phyloP scores from a whole-genome alignment of 1,139 yeast genomes.

The Entelexis sorbosivorans region DNA sequence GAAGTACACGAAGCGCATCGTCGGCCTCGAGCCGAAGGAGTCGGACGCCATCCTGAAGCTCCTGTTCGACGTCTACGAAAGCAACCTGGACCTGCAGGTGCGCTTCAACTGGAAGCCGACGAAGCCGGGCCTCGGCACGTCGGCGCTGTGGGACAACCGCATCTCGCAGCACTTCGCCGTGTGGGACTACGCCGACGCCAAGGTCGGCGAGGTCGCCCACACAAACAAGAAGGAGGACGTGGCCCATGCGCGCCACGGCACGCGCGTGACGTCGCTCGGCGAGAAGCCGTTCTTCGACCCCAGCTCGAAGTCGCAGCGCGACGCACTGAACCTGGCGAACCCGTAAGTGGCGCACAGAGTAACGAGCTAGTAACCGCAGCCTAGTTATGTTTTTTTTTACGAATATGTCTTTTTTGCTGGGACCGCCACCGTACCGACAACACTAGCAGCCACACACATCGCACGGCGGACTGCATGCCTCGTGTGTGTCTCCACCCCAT shows the following conservation, averaged over 20 bases:
- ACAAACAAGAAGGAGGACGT: conserved; percentile 37
- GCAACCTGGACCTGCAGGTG: conserved; percentile 33
- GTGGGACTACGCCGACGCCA: conserved; percentile 36
- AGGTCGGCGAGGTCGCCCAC: conserved; percentile 26
- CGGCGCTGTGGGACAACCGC: conserved; percentile 37
- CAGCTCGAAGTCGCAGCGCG: conserved; percentile 44
- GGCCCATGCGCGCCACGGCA: conserved; percentile 18
- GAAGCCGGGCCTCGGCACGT: conserved; percentile 44
- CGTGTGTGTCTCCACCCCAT: too few species aligned
- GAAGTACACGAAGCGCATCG: conserved; percentile 50
- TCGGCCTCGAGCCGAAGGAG: conserved; percentile 56
- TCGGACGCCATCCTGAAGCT: conserved; percentile 43
- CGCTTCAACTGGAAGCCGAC: conserved; percentile 42
- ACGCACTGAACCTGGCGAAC: conserved; percentile 39
- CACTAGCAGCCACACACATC: too few species aligned
- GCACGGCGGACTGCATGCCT: too few species aligned
- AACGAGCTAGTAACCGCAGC: not conserved
- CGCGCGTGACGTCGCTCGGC: conserved; percentile 47
- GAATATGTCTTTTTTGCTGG: too few species aligned
- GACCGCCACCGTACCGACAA: too few species aligned
- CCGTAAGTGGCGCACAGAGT: not conserved
- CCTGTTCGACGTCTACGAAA: conserved; percentile 36
- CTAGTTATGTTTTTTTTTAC: too few species aligned
- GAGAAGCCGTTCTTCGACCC: conserved; percentile 46
- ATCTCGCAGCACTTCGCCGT: conserved; percentile 29